Base-by-base conservation (phyloP, 257 asterid species). In the Hygrophila difformis region DNA sequence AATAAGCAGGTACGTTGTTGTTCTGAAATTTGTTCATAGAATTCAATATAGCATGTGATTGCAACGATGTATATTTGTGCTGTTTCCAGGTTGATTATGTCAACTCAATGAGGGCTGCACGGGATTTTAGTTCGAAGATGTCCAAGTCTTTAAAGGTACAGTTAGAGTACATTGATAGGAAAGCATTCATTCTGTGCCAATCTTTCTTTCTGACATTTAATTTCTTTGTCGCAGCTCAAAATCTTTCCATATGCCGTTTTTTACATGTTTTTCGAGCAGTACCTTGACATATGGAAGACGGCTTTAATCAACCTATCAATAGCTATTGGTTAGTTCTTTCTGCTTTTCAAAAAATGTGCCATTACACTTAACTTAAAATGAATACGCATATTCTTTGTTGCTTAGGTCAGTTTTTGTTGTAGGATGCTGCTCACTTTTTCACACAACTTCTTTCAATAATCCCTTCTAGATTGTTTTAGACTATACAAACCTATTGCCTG, bases 91-190 rank as follows among this genome's bases (percentile, higher is more conserved):
- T 53, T 52, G 98, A 89, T 68, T 89, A 51, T 63, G 96, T 89
- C 57, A 74, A 89, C 71, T 85, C 98, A 20, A 85, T 89, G 98
- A 75, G 76, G 66, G 98, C 96, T 55, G 98, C 98, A 13, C 79
- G 94, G 29, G 94, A 85, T 44, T 89, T 89, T 59, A 86, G 94
- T 66, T 66, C 86, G n/a, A 79, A 69, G 59, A 64, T 85, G 72
- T 82, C 98, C 37, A 72, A 68, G 55, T 72, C 96, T 51, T 66
- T 89, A 44, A 69, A 82, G 96, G 98, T 85, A 71, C 20, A 24
- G 12, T 57, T 36, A 29, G 18, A 18, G 44, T 12, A 33, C 39
- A 5, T 33, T 48, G 29, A 16, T 29, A 11, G 11, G 31, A 13
- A 18, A 34, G 12, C 53, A 3, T 37, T 21, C 23, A 19, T 26